Conservation (phyloP, 106 monocot species). For the Dendrobium nobile region DNA sequence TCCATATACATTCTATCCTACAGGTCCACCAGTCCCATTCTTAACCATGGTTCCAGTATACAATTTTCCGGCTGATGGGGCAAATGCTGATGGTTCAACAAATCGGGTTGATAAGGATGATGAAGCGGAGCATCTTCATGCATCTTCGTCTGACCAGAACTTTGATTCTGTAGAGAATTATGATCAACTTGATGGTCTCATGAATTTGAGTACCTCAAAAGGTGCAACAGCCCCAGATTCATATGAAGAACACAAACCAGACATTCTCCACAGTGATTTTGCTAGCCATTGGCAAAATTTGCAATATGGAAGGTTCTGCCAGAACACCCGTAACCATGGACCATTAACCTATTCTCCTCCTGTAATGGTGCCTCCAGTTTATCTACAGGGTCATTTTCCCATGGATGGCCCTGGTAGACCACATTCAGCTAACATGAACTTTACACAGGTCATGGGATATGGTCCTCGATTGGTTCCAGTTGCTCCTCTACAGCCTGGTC, state of each 20-base stretch:
- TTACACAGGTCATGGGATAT: conserved; percentile 37
- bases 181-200: conserved; percentile 20
- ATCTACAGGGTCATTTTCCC: conserved; percentile 52
- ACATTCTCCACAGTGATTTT: conserved; percentile 79
- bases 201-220: conserved; percentile 21
- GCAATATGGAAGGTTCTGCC: conserved; percentile 60
- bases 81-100: conserved; percentile 18
- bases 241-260: conserved; percentile 37
- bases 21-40: conserved; percentile 72
- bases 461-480: conserved; percentile 54
- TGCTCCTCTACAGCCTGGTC: conserved; percentile 45
- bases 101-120: conserved; percentile 34
- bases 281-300: conserved; percentile 65
- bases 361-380: conserved; percentile 36
- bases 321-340: conserved; percentile 26
- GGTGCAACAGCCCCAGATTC: conserved; percentile 12
- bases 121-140: conserved; percentile 17
- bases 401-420: conserved; percentile 71
- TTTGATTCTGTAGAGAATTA: conserved; percentile 23
- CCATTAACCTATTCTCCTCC: conserved; percentile 29
- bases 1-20: conserved; percentile 54
- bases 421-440: conserved; percentile 34
- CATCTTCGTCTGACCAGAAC: conserved; percentile 17
- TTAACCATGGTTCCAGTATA: conserved; percentile 33
- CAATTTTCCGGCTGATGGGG: conserved; percentile 27